phyloP scores from a whole-genome alignment of 73 alveolate species.

The Paramecium sexaurelia region DNA sequence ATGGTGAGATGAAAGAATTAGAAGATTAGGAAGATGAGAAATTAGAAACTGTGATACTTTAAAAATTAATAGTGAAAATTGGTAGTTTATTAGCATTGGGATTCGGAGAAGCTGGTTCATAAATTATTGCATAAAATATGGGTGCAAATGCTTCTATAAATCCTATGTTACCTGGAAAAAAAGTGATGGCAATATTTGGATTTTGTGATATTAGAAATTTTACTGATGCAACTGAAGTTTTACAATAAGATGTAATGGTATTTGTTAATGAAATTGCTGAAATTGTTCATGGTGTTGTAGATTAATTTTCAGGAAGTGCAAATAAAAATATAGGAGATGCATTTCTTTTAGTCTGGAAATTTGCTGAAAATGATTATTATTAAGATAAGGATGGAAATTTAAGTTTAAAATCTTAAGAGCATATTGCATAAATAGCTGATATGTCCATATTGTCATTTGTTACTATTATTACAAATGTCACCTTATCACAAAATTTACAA shows the following conservation, averaged over 20 bases:
- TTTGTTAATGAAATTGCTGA: slow-evolving; percentile 96
- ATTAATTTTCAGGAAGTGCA: slow-evolving; percentile 96
- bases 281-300: slow-evolving; percentile 92
- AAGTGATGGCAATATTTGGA: slow-evolving; percentile 87
- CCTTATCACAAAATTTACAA: slow-evolving; percentile 71
- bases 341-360: slow-evolving; percentile 94
- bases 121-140: slow-evolving; percentile 84
- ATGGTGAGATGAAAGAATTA: slow-evolving; percentile 47
- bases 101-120: slow-evolving; percentile 92
- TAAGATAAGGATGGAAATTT: slow-evolving; percentile 63
- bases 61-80: slow-evolving; percentile 77
- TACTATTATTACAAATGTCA: slow-evolving; percentile 79
- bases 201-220: slow-evolving; percentile 90
- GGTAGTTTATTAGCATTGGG: slow-evolving; percentile 86
- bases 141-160: slow-evolving; percentile 69
- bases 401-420: slow-evolving; percentile 69
- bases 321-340: slow-evolving; percentile 99
- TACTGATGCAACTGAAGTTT: slow-evolving; percentile 88
- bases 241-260: slow-evolving; percentile 91
- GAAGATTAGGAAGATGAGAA: slow-evolving; percentile 64
- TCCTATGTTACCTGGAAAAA: slow-evolving; percentile 90
- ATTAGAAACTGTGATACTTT: slow-evolving; percentile 65
- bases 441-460: slow-evolving; percentile 81
- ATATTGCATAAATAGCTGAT: slow-evolving; percentile 77
- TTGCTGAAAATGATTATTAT: slow-evolving; percentile 70